Evolutionary conservation across 331 rosid species (phyloP).

Genomic region (Quercus tomentella): DNA sequence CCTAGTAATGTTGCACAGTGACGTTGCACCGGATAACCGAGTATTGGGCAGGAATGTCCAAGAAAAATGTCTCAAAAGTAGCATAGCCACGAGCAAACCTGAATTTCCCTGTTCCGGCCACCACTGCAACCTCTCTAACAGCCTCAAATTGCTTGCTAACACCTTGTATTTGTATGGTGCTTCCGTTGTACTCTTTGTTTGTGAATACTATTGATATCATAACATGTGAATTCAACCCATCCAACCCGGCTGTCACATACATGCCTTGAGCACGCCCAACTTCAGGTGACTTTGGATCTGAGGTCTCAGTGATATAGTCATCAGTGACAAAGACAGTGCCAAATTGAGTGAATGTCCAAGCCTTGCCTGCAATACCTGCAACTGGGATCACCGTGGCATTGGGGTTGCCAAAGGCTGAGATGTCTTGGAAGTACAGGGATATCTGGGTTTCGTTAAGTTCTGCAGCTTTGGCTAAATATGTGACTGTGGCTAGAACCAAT

Average conservation of each 20-base stretch:
- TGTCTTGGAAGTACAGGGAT: slow-evolving; percentile 24
- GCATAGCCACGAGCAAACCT: slow-evolving; percentile 45
- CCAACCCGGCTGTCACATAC: slow-evolving; percentile 23
- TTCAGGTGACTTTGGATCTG: not conserved
- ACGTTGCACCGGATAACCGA: slow-evolving; percentile 31
- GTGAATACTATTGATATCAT: slow-evolving; percentile 43
- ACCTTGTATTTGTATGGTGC: slow-evolving; percentile 55
- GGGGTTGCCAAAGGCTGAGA: not conserved
- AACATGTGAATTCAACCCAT: slow-evolving; percentile 33
- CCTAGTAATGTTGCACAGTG: slow-evolving; percentile 5
- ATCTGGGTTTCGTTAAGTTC: slow-evolving; percentile 4
- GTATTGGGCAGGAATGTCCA: slow-evolving; percentile 17
- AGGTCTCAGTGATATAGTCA: slow-evolving; percentile 27
- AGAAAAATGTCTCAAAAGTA: slow-evolving; percentile 31
- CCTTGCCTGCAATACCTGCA: slow-evolving; percentile 29
- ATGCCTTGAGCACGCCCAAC: slow-evolving; percentile 57
- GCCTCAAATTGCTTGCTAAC: slow-evolving; percentile 37
- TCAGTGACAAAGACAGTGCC: slow-evolving; percentile 50
- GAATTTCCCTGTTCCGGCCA: slow-evolving; percentile 55
- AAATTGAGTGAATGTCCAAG: slow-evolving; percentile 39
- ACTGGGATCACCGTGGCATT: slow-evolving; percentile 18
- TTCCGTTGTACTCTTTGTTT: slow-evolving; percentile 27
- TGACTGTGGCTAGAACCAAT: not conserved
- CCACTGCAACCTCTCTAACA: slow-evolving; percentile 46
- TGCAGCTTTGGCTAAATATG: not conserved